Base-by-base conservation (phyloP, 495 filamentous ascomycete genomes). In the Aspergillus indologenus region DNA sequence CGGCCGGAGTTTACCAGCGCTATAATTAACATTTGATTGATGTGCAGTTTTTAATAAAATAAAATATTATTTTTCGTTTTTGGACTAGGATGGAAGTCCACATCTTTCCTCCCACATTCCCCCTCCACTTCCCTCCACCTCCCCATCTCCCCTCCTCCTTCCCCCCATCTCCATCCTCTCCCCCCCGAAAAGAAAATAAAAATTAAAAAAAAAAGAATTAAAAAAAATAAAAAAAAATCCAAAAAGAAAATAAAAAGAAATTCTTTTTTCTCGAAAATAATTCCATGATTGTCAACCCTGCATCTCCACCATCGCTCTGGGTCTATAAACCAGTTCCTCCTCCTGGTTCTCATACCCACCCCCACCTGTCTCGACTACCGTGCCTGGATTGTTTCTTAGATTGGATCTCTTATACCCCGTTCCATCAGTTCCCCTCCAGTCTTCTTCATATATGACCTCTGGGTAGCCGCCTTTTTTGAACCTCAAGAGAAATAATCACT, bases 241-340 rank as follows among this genome's bases (percentile, higher is more conserved):
- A 3, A 29, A 29, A 29, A 29, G 3, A 29, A 29, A 29, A 29
- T 40, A 6, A 11, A 40, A 11, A 6, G 12, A 11, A 4, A 29
- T 29, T 29, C 3, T 29, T 29, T 40, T 40, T 50, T 46, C 53
- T 56, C 47, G 47, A 40, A 14, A 40, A 40, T 40, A 40, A 40
- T 40, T 40, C 34, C 34, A 40, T 2, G 34, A 40, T 40, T 40
- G 34, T 40, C 34, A 40, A 40, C 34, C 34, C 34, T 40, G 34
- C 34, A 40, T 40, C 34, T 40, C 48, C 48, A 51, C 29, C 48
- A 24, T 29, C 48, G 47, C 51, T 26, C 46, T 53, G 49, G 23
- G 53, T 62, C 65, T 67, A 61, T 64, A 67, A 64, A 66, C 64
- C 58, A 55, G 53, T 62, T 59, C 54, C 44, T 48, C 52, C 53